phyloP scores from a whole-genome alignment of 1,139 yeast genomes.

The Lizanozyma gosingica region DNA sequence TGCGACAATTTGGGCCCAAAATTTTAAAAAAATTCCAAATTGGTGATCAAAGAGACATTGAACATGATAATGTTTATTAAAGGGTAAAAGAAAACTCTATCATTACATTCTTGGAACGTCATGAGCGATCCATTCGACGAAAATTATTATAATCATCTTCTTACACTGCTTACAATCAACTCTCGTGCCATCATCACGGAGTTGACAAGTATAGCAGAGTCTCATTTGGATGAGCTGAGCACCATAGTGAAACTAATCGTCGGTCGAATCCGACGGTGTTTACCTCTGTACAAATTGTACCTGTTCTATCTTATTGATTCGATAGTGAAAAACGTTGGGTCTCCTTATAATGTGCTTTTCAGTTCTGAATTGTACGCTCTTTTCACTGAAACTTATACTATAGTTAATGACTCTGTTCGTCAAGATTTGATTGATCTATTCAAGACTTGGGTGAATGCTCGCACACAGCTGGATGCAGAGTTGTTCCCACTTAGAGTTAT shows the following conservation, averaged over 20 bases:
- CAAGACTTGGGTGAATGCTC: conserved; percentile 32
- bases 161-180: conserved; percentile 21
- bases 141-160: neutral
- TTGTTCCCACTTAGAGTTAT: conserved; percentile 58
- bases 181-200: conserved; percentile 32
- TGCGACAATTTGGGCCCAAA: too few relatives aligned
- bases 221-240: conserved; percentile 20
- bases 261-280: conserved; percentile 24
- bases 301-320: conserved; percentile 34
- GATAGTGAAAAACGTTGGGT: conserved; percentile 35
- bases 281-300: conserved; percentile 32
- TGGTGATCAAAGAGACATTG: too few relatives aligned
- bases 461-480: conserved; percentile 49
- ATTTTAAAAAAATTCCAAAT: too few relatives aligned
- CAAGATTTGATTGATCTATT: conserved; percentile 30
- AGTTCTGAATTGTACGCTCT: conserved; percentile 23
- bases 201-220: conserved; percentile 31
- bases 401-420: neutral
- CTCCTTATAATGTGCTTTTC: conserved; percentile 34
- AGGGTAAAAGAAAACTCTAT: too few relatives aligned
- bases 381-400: conserved; percentile 27
- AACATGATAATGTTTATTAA: too few relatives aligned
- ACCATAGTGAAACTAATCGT: conserved; percentile 26
- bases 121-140: neutral
- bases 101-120: too few relatives aligned